Percentiles rank a stretch among this genome's conserved stretches.
Evolutionary conservation across 345 rosid genomes (phyloP).

Genomic region (Eucalyptus caleyi): DNA sequence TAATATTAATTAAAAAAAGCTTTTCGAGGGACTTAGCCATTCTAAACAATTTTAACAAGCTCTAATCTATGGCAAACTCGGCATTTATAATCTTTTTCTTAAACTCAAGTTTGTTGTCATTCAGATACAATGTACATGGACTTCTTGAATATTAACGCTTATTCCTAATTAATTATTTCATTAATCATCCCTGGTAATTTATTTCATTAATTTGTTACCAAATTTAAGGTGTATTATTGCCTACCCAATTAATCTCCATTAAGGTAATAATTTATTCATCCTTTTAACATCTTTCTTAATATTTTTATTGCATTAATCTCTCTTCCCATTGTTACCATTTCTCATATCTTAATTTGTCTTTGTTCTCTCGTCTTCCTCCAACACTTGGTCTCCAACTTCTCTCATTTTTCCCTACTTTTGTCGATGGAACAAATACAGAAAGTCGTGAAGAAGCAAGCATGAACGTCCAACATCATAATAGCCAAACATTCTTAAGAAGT

Average conservation of each 20-base stretch:
- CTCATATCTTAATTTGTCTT: background rate
- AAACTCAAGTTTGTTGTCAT: background rate
- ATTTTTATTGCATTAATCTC: background rate
- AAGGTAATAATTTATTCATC: background rate
- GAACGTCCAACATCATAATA: background rate
- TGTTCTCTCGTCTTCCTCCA: background rate
- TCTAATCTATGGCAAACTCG: background rate
- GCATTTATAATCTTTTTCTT: background rate
- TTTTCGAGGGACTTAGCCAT: background rate
- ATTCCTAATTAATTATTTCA: background rate
- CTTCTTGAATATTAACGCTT: background rate
- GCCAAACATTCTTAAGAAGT: background rate
- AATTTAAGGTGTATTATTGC: background rate
- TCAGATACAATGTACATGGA: background rate
- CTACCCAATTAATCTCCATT: background rate
- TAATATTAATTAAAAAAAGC: background rate
- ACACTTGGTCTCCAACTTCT: background rate
- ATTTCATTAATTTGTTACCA: background rate
- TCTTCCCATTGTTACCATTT: background rate
- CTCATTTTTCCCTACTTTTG: background rate
- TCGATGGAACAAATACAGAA: background rate
- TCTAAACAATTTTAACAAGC: background rate
- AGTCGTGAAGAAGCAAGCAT: background rate
- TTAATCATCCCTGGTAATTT: background rate
- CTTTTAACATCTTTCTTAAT: background rate